Base-by-base conservation (phyloP, 495 filamentous ascomycete species). In the Jackrogersella multiformis region DNA sequence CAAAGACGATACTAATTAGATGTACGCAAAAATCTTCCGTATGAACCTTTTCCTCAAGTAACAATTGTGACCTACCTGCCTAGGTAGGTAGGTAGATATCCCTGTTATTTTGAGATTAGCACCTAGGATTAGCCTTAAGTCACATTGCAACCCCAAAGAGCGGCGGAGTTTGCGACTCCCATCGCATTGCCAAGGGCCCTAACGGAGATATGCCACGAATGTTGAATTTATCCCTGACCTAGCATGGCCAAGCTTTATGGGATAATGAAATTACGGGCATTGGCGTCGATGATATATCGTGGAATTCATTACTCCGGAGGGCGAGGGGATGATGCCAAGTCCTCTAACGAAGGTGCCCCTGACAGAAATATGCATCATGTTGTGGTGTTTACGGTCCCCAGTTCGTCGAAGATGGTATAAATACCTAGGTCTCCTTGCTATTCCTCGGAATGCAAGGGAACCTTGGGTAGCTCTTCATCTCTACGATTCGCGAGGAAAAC, bases 231-330 rank as follows among this genome's bases (percentile, higher is more conserved):
- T 26, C 44, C 45, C 56, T 42, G 49, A 41, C 28, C 24, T 39
- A 61, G 51, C 24, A 35, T 39, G 13, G 15, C 48, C 20, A 10
- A 23, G 15, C 54, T 64, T 64, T 54, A 60, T 45, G 59, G 54
- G 55, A 18, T 59, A 34, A 56, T 54, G 23, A 10, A 21, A 3
- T 12, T 16, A n/a, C 36, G 44, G 16, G 13, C 35, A 56, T 69
- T 59, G 59, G 30, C 48, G 26, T 18, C 12, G 24, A 52, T 42
- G 26, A 45, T 49, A 38, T 49, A 28, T 61, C 60, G 28, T 69
- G 56, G 60, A 64, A 51, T 64, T 7, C 7, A 69, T 61, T 61
- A 36, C 16, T 64, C 66, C 66, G 60, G 18, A 20, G 45, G 45
- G 45, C 45, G 24, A 49, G 24, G 28, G 13, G 34, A 35, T 16